Evolutionary conservation across 345 rosid genomes (phyloP), one percentile per base, ranked within the genome.

Genomic region (Eucalyptus leucophloia): DNA sequence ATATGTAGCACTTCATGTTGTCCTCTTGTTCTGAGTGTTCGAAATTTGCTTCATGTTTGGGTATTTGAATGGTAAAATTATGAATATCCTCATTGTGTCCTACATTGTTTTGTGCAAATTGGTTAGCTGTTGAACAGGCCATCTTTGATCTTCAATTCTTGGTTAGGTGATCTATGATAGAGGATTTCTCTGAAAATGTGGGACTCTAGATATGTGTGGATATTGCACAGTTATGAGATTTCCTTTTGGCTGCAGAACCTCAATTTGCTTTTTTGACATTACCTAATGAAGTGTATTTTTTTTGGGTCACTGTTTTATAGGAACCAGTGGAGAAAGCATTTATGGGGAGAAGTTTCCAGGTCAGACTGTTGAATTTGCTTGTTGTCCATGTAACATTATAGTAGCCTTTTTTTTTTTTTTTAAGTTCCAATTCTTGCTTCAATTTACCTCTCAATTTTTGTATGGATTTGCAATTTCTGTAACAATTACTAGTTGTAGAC

Each of bases 281-380:
- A 12, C 83, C 49, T 51, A 34, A 65, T 32, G 24, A 62, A 23
- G 16, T 85, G 50, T 77, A 37, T 40, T 88, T 90, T 65, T 65
- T 21, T 53, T 53, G 58, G 58, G 58, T 53, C 58, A 19, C 58
- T 53, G 58, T 53, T 86, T 89, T 93, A 88, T 93, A 98, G 99
- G 99, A 62, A 93, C 96, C 91, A 92, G 94, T 91, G 99, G 99
- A 89, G 99, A 98, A 92, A 96, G 99, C 94, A 97, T 98, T 87
- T 98, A 95, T 90, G 98, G 91, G 62, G 96, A 93, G 40, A 95
- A 94, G 69, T 98, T 98, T 94, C 99, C 99, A 86, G 99, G 99
- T 98, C 89, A 91, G 96, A 60, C 47, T 8, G 15, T 85, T 85
- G 53, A 45, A 50, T 30, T 50, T 86, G 56, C 56, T 50, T 86